These are phyloP conservation scores for Tephrocybe sp. DNA, from an alignment of 768 basidiomycete species.

Conservation along the genomic window DNA sequence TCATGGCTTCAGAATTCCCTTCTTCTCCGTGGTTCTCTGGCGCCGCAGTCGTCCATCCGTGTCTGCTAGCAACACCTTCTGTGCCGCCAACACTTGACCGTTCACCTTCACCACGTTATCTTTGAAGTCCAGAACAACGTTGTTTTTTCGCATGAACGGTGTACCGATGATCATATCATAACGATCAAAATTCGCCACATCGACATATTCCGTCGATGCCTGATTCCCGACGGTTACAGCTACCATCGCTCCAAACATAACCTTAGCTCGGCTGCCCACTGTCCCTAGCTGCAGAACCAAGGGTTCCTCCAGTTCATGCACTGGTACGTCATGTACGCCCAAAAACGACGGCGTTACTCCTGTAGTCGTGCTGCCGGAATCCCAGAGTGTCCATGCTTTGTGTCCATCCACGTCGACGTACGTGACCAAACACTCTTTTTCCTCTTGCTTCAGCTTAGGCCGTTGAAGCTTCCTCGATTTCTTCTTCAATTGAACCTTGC, in stretches of 20 bases:
- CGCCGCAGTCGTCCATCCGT: neutral
- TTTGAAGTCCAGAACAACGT: too few relatives aligned
- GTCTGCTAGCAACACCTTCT: neutral
- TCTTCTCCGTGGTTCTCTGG: conserved; percentile 4
- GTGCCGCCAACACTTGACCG: conserved; percentile 4
- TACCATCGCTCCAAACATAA: conserved; percentile 24
- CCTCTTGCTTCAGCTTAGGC: too few relatives aligned
- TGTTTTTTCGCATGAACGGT: too few relatives aligned
- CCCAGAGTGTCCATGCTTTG: too few relatives aligned
- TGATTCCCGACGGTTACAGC: conserved; percentile 1
- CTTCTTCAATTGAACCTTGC: too few relatives aligned
- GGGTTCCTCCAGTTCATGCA: conserved; percentile 12
- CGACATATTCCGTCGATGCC: conserved; percentile 28
- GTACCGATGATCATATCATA: too few relatives aligned
- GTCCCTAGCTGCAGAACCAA: conserved; percentile 30
- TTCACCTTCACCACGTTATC: too few relatives aligned
- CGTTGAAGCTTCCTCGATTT: too few relatives aligned
- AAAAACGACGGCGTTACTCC: conserved; percentile 18
- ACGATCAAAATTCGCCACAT: too few relatives aligned
- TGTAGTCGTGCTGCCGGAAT: too few relatives aligned
- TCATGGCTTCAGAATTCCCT: neutral
- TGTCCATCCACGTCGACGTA: too few relatives aligned
- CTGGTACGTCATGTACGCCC: conserved; percentile 10
- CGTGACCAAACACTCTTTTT: too few relatives aligned
- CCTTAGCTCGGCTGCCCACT: conserved; percentile 25